phyloP scores from a whole-genome alignment of 1,284 basidiomycete species.

The Peniophora sp. region DNA sequence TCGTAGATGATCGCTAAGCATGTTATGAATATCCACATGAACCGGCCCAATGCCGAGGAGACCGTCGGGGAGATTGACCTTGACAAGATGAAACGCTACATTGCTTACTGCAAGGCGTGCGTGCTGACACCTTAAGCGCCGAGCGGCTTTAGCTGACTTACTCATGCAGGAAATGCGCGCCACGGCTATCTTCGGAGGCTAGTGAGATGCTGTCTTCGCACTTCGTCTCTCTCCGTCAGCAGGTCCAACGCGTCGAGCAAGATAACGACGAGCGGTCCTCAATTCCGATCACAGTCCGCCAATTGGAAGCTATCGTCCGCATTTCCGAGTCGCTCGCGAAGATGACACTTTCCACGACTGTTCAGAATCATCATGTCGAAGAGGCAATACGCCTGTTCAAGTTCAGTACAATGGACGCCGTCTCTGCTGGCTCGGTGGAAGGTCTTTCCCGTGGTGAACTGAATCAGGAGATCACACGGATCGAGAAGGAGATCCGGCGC shows the following conservation, averaged over 20 bases:
- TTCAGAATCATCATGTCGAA: slow-evolving; percentile 92
- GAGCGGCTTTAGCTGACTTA: slow-evolving; percentile 2
- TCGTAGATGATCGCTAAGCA: slow-evolving; percentile 88
- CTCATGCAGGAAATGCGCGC: slow-evolving; percentile 83
- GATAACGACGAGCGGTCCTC: slow-evolving; percentile 98
- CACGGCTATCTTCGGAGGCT: slow-evolving; percentile 86
- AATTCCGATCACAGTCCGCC: slow-evolving; percentile 96
- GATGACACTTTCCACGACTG: slow-evolving; percentile 81
- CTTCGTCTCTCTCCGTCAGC: slow-evolving; percentile 90
- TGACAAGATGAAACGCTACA: slow-evolving; percentile 98
- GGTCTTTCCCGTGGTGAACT: slow-evolving; percentile 89
- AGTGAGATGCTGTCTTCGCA: slow-evolving; percentile 97
- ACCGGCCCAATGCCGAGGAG: slow-evolving; percentile 63
- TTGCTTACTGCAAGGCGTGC: slow-evolving; percentile 92
- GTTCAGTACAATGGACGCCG: slow-evolving; percentile 98
- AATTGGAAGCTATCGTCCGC: slow-evolving; percentile 98
- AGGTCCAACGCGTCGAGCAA: slow-evolving; percentile 93
- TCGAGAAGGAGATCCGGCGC: slow-evolving; percentile 87
- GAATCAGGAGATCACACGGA: slow-evolving; percentile 89
- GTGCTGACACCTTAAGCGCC: slow-evolving; percentile 14
- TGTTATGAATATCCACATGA: slow-evolving; percentile 99
- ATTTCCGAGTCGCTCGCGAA: slow-evolving; percentile 97
- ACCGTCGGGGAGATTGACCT: slow-evolving; percentile 90
- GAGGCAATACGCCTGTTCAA: slow-evolving; percentile 98
- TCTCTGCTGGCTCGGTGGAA: slow-evolving; percentile 87